Evolutionary conservation across 2,329 filamentous ascomycete genomes (phyloP).

Genomic region (Didymella pinodella): DNA sequence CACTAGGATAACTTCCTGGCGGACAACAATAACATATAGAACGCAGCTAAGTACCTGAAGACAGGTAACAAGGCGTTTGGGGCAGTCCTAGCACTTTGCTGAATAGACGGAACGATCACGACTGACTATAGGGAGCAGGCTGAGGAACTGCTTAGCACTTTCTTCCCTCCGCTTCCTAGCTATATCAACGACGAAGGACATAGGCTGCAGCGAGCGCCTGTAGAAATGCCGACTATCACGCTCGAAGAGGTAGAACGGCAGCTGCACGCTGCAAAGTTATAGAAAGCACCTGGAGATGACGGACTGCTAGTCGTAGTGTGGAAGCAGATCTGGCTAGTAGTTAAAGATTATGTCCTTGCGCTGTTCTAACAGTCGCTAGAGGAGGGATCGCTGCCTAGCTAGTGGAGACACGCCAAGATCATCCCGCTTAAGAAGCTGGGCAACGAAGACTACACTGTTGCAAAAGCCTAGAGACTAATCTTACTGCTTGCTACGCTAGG

Average conservation of each 20-base stretch:
- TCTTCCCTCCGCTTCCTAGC: background rate
- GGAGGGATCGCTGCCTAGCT: background rate
- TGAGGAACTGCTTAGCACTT: background rate
- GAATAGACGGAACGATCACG: background rate
- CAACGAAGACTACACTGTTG: background rate
- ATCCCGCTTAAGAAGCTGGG: background rate
- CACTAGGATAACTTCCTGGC: background rate
- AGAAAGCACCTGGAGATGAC: slow-evolving; percentile 1
- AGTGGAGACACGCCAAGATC: background rate
- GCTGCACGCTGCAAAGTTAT: background rate
- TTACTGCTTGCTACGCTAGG: slow-evolving; percentile 22
- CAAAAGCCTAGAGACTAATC: background rate
- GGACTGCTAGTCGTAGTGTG: slow-evolving; percentile 6
- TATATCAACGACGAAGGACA: background rate
- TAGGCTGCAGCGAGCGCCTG: background rate
- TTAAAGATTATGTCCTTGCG: slow-evolving; percentile 24
- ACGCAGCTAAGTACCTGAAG: slow-evolving; percentile 2
- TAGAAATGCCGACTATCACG: background rate
- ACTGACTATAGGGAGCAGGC: background rate
- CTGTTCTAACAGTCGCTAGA: slow-evolving; percentile 22
- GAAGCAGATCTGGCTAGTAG: slow-evolving; percentile 25
- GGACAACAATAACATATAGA: background rate
- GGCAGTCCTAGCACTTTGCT: slow-evolving; percentile 1
- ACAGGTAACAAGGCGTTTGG: slow-evolving; percentile 2
- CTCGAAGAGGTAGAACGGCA: background rate